Base-by-base conservation (phyloP, 2,329 filamentous ascomycete genomes). In the Penicillium glabrum region DNA sequence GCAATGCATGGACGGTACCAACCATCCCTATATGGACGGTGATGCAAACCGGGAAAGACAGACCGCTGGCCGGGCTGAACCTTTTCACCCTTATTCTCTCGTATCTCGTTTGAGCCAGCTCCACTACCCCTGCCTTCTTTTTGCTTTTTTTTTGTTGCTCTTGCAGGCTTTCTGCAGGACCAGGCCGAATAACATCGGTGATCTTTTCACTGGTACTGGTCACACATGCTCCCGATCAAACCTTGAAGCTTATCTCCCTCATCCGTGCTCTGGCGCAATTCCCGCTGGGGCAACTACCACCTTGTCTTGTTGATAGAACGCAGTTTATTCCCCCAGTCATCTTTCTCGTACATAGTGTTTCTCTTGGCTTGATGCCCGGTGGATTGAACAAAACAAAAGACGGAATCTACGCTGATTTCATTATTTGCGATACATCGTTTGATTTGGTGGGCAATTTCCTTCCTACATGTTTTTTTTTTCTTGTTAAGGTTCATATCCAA, bases 281-380 rank as follows among this genome's bases (percentile, higher is more conserved):
- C 24, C 13, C 33, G 3, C 16, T 14, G 24, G 35, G 24, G 23
- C 11, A 3, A 24, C 16, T 23, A 24, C 41, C 43, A 39, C 49
- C 39, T 29, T 27, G 44, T 41, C 31, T 35, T 29, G 39, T 44
- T 26, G 19, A 29, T 16, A 52, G 45, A 39, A 33, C 21, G 3
- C 5, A 4, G 31, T 43, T n/a, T 23, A 35, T 14, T 31, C 23
- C 7, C 24, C 14, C 23, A 44, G 16, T 41, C 14, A 23, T 31
- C 49, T 44, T 55, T 51, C 55, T 55, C 61, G 62, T 65, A 66
- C 64, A 66, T 66, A 65, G 46, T 58, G 29, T 52, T 63, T 46
- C 46, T 51, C 44, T 54, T 52, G 58, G 59, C 57, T 60, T 60
- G 57, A 66, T 57, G 57, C 49, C 31, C 33, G 56, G 54, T 54